Evolutionary conservation across 192 early-diverging fungal genomes (phyloP).

Genomic region (Coemansia sp.): DNA sequence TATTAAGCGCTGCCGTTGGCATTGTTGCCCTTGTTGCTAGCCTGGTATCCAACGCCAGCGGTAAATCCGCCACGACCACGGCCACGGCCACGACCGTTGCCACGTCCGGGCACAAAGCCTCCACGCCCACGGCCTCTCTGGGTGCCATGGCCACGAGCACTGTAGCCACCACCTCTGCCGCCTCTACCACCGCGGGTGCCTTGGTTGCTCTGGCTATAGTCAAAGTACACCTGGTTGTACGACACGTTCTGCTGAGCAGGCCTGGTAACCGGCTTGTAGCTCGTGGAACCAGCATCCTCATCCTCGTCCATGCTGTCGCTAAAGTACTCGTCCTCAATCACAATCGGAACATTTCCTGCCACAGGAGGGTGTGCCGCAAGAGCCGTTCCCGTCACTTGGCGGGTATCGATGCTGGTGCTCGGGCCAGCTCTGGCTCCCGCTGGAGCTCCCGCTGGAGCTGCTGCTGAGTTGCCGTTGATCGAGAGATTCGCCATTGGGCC

Average conservation of each 20-base stretch:
- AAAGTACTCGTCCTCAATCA: conserved; percentile 41
- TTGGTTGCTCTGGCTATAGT: conserved; percentile 13
- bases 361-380: conserved; percentile 27
- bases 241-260: neutral
- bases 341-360: conserved; percentile 30
- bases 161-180: conserved; percentile 2
- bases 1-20: neutral
- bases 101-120: conserved; percentile 7
- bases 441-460: neutral
- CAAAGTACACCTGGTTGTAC: conserved; percentile 14
- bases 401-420: neutral
- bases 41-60: too few species aligned
- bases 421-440: neutral
- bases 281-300: neutral
- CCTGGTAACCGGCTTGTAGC: neutral
- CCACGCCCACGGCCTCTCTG: conserved; percentile 8
- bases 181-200: neutral
- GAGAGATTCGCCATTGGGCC: conserved; percentile 22
- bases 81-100: conserved; percentile 13
- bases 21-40: neutral
- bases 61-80: conserved; percentile 19
- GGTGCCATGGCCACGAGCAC: conserved; percentile 3
- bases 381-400: neutral
- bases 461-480: conserved; percentile 3
- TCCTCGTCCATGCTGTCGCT: conserved; percentile 50